A percentile compares a stretch with the other conserved stretches of the same genome.
Evolutionary conservation across 1,284 basidiomycete genomes (phyloP).

Genomic region (Cutaneotrichosporon sp.): DNA sequence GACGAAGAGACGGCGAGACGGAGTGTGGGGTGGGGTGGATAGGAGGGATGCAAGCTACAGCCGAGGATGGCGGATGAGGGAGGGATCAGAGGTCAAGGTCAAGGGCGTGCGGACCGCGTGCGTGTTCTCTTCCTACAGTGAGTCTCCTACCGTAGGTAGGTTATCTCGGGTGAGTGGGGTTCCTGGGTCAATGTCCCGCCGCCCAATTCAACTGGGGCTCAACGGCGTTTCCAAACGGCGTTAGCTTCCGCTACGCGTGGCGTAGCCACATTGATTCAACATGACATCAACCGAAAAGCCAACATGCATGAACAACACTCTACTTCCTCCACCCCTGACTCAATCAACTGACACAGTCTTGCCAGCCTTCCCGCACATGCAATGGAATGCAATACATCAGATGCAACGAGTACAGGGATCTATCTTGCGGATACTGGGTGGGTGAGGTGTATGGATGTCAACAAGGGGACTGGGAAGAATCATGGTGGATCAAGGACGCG

Average conservation of each 20-base stretch:
- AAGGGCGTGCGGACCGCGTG: not conserved
- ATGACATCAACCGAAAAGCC: not conserved
- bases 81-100: not conserved
- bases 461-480: not conserved
- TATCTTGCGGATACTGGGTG: not conserved
- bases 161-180: not conserved
- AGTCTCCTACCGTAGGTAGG: not conserved
- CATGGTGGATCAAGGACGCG: not conserved
- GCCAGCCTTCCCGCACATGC: not conserved
- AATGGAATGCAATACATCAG: constrained; percentile 1
- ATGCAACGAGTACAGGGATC: not conserved
- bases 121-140: too few relatives aligned
- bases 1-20: too few relatives aligned
- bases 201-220: too few relatives aligned
- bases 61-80: not conserved
- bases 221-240: too few relatives aligned
- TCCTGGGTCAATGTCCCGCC: too few relatives aligned
- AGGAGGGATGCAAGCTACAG: too few relatives aligned
- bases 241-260: too few relatives aligned
- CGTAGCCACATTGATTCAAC: not conserved
- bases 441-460: not conserved
- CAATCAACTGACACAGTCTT: not conserved
- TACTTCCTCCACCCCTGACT: not conserved
- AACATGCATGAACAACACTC: not conserved
- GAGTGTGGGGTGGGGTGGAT: too few relatives aligned